phyloP scores from a whole-genome alignment of 768 basidiomycete species.

The Chalciporus chontae region DNA sequence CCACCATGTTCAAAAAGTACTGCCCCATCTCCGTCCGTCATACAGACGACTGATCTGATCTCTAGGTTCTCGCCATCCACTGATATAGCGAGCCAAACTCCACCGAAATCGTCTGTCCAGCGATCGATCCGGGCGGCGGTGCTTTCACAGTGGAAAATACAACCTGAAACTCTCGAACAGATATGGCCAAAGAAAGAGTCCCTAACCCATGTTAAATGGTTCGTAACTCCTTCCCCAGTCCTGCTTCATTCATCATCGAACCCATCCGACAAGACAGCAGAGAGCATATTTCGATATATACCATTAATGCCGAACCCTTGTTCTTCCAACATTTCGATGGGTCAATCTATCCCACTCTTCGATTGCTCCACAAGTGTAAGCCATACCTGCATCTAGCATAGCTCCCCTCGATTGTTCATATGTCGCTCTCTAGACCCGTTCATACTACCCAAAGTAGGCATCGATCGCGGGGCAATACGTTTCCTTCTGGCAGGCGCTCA shows the following conservation, averaged over 20 bases:
- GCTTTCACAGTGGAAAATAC: constrained; percentile 80
- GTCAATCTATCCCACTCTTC: constrained; percentile 84
- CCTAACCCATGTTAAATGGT: constrained; percentile 91
- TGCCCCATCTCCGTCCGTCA: constrained; percentile 2
- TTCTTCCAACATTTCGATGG: constrained; percentile 98
- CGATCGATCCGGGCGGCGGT: constrained; percentile 78
- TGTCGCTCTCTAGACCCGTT: constrained; percentile 68
- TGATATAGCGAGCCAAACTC: constrained; percentile 87
- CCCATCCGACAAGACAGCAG: constrained; percentile 53
- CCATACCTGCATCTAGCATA: constrained; percentile 3
- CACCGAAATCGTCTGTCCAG: constrained; percentile 91
- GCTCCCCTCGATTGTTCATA: not conserved
- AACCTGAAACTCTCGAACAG: constrained; percentile 77
- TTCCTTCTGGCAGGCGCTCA: constrained; percentile 91
- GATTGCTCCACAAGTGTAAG: constrained; percentile 89
- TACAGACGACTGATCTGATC: constrained; percentile 8
- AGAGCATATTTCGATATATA: constrained; percentile 94
- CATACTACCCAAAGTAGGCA: constrained; percentile 80
- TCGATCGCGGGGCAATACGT: constrained; percentile 97
- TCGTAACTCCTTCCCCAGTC: constrained; percentile 9
- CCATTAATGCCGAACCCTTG: constrained; percentile 80
- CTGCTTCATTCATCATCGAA: constrained; percentile 9
- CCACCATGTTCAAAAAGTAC: constrained; percentile 77
- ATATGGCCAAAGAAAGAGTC: constrained; percentile 99
- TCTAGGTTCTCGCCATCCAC: constrained; percentile 65